These are phyloP conservation scores for Amyloporia xantha DNA, from an alignment of 768 basidiomycete genomes.

Conservation along the genomic window DNA sequence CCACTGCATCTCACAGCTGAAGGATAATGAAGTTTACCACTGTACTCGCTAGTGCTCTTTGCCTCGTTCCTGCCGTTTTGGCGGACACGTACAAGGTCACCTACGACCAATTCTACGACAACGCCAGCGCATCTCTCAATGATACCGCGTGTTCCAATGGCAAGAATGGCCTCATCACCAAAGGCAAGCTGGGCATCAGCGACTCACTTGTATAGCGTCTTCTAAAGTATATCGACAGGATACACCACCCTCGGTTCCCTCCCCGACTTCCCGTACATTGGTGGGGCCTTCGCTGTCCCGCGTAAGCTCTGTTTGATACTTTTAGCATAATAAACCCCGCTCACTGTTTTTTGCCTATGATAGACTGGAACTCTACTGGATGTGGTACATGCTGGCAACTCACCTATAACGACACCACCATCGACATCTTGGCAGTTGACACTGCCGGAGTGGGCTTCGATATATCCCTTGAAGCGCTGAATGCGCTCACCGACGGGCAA, in stretches of 20 bases:
- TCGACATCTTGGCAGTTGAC: conserved; percentile 51
- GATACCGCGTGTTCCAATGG: conserved; percentile 48
- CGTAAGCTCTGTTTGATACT: conserved; percentile 18
- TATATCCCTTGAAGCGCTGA: conserved; percentile 25
- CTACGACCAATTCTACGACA: conserved; percentile 49
- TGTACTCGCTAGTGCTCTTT: background rate
- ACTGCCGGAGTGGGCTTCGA: conserved; percentile 34
- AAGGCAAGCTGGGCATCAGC: conserved; percentile 7
- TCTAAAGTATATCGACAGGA: background rate
- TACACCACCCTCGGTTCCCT: conserved; percentile 46
- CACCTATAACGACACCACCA: conserved; percentile 38
- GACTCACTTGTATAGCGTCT: background rate
- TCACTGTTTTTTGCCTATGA: conserved; percentile 21
- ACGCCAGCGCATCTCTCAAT: conserved; percentile 30
- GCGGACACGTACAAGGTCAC: conserved; percentile 16
- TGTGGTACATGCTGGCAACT: conserved; percentile 61
- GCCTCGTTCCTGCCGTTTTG: background rate
- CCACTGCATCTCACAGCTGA: no score
- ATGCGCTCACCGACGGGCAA: conserved; percentile 22
- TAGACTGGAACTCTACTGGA: conserved; percentile 44
- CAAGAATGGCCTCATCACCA: conserved; percentile 20
- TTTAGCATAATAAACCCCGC: no score
- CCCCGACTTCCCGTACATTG: conserved; percentile 55
- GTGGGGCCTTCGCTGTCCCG: conserved; percentile 42
- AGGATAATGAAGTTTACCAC: background rate